These are phyloP conservation scores for Talaromyces atroroseus DNA, from an alignment of 2,329 filamentous ascomycete species.

Conservation along the genomic window DNA sequence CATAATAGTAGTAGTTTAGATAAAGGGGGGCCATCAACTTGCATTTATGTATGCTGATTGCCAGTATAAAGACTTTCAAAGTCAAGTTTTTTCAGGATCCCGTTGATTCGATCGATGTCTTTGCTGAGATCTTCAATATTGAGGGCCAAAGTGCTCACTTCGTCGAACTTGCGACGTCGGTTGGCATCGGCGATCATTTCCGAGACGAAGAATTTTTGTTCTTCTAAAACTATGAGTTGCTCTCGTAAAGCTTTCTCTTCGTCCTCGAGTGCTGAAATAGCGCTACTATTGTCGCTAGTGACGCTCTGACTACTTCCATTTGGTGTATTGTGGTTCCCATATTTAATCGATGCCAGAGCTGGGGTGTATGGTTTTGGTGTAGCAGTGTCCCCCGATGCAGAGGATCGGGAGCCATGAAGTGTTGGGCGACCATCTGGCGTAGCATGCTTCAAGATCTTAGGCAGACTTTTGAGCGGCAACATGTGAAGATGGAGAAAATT, in stretches of 20 bases:
- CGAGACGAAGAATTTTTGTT: conserved; percentile 83
- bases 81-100: conserved; percentile 63
- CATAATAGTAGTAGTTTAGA: background rate
- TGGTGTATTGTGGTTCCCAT: conserved; percentile 47
- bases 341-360: conserved; percentile 56
- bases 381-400: conserved; percentile 20
- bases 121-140: conserved; percentile 76
- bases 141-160: conserved; percentile 70
- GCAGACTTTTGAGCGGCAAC: conserved; percentile 74
- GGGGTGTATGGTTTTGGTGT: conserved; percentile 28
- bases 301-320: conserved; percentile 48
- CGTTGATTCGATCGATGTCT: conserved; percentile 66
- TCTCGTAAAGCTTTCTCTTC: conserved; percentile 82
- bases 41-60: conserved; percentile 1
- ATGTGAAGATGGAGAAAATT: conserved; percentile 84
- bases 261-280: conserved; percentile 63
- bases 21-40: background rate
- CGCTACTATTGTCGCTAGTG: conserved; percentile 50
- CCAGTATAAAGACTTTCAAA: conserved; percentile 48
- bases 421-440: conserved; percentile 44
- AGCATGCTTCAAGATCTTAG: conserved; percentile 61
- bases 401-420: conserved; percentile 19
- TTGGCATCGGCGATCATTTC: conserved; percentile 78
- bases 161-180: conserved; percentile 74
- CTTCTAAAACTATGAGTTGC: conserved; percentile 75